Evolutionary conservation across 805 yeast species (phyloP).

Genomic region (Ogataea corticis): DNA sequence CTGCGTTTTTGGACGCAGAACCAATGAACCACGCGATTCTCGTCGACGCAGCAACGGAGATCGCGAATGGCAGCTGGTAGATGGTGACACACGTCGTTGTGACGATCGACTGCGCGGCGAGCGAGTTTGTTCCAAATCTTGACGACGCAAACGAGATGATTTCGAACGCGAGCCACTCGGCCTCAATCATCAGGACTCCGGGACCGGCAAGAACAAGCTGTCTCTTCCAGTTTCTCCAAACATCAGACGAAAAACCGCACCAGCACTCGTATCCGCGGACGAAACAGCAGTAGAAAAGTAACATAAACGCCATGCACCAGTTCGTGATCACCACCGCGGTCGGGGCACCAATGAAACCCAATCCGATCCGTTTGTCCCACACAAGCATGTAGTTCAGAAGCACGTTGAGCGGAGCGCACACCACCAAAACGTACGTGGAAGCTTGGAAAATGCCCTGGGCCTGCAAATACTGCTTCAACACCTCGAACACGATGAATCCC

Average conservation of each 20-base stretch:
- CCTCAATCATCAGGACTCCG: slow-evolving; percentile 58
- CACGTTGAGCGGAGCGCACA: slow-evolving; percentile 56
- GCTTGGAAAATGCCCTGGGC: slow-evolving; percentile 61
- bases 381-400: slow-evolving; percentile 49
- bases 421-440: slow-evolving; percentile 50
- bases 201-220: slow-evolving; percentile 50
- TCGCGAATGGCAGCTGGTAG: slow-evolving; percentile 59
- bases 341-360: slow-evolving; percentile 62
- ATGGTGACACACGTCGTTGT: slow-evolving; percentile 47
- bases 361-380: slow-evolving; percentile 42
- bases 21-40: slow-evolving; percentile 59
- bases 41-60: slow-evolving; percentile 59
- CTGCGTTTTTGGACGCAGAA: slow-evolving; percentile 35
- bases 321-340: slow-evolving; percentile 58
- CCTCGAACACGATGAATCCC: slow-evolving; percentile 55
- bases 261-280: slow-evolving; percentile 51
- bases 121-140: slow-evolving; percentile 50
- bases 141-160: slow-evolving; percentile 55
- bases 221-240: slow-evolving; percentile 48
- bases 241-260: slow-evolving; percentile 46
- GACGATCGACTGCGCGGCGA: slow-evolving; percentile 54
- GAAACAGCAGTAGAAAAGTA: slow-evolving; percentile 41
- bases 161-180: slow-evolving; percentile 61
- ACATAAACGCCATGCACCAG: slow-evolving; percentile 54
- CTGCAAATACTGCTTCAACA: slow-evolving; percentile 56